Evolutionary conservation across 345 rosid genomes (phyloP), one percentile per base, ranked within the genome.

Genomic region (Sapria himalayana): DNA sequence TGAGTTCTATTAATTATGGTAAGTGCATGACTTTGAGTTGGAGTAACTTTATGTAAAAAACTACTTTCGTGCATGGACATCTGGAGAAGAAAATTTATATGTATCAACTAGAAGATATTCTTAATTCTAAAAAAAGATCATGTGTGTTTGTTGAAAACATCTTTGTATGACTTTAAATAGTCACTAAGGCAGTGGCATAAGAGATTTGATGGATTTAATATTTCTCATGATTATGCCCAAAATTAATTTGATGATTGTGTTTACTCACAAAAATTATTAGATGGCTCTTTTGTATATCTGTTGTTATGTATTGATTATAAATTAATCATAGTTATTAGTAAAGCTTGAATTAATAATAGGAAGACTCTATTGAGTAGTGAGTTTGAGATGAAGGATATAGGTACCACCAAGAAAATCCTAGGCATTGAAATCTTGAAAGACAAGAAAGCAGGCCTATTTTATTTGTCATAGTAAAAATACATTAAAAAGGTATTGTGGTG

Each of bases 341-440:
- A 37, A 37, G 21, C 13, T 37, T 7, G 19, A 37, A 37, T 37
- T 37, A 37, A 37, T 8, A 0, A 10, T n/a, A n/a, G n/a, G 1
- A 25, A 3, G 20, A 13, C n/a, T 27, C 29, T 43, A 0, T 25
- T 43, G 8, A 43, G 19, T 9, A 43, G 34, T 43, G 39, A 45
- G 25, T 33, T 46, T 46, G 41, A 46, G 19, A 46, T 46, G 9
- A 46, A 33, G 10, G 33, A 34, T 46, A 20, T 46, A 4, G 12
- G 31, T 19, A 10, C 12, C 6, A 1, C 21, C 1, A 33, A 46
- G 31, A 46, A 34, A 22, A 33, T 20, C 9, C 3, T 33, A 21
- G 29, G 3, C 7, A 34, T 19, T 3, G 29, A 46, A 10, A 29
- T 29, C 33, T 29, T 13, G 9, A 17, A 25, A 11, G 49, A 45